A percentile compares a stretch with the other conserved stretches of the same genome.
Evolutionary conservation across 257 asterid species (phyloP).

Genomic region (Nicotiana otophora): DNA sequence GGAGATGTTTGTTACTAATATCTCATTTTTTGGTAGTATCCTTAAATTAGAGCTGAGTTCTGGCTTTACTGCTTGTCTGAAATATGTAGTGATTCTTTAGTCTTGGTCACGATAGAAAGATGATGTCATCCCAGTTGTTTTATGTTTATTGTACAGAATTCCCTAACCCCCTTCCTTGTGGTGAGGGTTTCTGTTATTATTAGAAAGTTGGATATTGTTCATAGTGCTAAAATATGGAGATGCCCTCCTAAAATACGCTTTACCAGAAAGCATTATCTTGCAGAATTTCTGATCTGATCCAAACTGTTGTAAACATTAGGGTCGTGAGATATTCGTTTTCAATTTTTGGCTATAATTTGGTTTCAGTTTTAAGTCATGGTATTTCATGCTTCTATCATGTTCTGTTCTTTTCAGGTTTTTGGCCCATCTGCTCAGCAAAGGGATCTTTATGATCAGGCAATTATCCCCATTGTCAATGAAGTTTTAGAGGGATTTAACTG

Average conservation of each 20-base stretch:
- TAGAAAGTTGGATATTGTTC: background rate
- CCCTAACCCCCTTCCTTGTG: background rate
- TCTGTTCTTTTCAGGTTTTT: constrained; percentile 47
- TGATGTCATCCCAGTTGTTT: background rate
- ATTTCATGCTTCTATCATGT: background rate
- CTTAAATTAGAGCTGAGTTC: background rate
- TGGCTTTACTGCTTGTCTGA: background rate
- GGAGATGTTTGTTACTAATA: background rate
- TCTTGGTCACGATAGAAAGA: background rate
- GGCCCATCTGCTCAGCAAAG: constrained; percentile 77
- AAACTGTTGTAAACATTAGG: background rate
- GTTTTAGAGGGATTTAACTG: constrained; percentile 87
- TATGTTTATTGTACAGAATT: background rate
- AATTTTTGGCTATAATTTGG: background rate
- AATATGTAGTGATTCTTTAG: background rate
- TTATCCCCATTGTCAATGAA: constrained; percentile 75
- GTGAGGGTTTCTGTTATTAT: background rate
- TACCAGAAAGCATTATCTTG: background rate
- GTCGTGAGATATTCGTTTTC: background rate
- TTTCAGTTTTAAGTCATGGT: background rate
- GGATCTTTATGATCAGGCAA: constrained; percentile 79
- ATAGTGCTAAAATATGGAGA: background rate
- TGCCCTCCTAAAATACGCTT: background rate
- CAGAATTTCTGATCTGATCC: background rate
- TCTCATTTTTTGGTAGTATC: background rate